Percentiles rank a stretch among this genome's conserved stretches.
Evolutionary conservation across 345 rosid genomes (phyloP).

Genomic region (Isatis tinctoria): DNA sequence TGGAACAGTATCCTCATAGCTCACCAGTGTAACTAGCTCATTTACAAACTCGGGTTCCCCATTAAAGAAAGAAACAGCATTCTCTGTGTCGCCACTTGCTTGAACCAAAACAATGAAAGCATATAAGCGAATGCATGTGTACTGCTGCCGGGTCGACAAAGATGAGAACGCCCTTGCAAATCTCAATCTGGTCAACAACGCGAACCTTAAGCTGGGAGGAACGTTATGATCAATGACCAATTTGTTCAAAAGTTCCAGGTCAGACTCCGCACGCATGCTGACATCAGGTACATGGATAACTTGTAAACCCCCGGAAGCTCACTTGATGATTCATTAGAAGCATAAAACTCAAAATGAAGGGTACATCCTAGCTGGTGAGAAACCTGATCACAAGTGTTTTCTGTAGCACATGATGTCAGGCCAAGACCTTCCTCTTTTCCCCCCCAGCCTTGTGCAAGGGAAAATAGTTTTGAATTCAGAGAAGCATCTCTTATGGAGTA

Average conservation of each 20-base stretch:
- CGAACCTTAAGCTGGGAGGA: conserved; percentile 76
- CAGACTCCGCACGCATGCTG: conserved; percentile 49
- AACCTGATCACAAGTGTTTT: conserved; percentile 58
- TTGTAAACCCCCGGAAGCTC: conserved; percentile 63
- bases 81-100: conserved; percentile 75
- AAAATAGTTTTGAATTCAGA: conserved; percentile 71
- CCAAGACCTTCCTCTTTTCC: conserved; percentile 99
- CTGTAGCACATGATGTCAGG: conserved; percentile 64
- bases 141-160: conserved; percentile 71
- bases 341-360: conserved; percentile 95
- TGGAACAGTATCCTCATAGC: conserved; percentile 77
- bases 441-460: conserved; percentile 99
- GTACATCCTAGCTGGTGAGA: conserved; percentile 84
- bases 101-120: conserved; percentile 92
- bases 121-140: conserved; percentile 85
- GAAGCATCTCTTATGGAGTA: conserved; percentile 74
- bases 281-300: conserved; percentile 68
- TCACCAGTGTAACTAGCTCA: conserved; percentile 75
- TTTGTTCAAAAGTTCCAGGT: conserved; percentile 72
- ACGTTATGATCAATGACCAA: conserved; percentile 69
- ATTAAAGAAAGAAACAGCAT: conserved; percentile 76
- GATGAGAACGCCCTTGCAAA: conserved; percentile 91
- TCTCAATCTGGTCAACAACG: conserved; percentile 76
- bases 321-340: conserved; percentile 37
- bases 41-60: conserved; percentile 92